Evolutionary conservation across 257 asterid genomes (phyloP), one percentile per base, ranked within the genome.

Genomic region (Capsicum chinense): DNA sequence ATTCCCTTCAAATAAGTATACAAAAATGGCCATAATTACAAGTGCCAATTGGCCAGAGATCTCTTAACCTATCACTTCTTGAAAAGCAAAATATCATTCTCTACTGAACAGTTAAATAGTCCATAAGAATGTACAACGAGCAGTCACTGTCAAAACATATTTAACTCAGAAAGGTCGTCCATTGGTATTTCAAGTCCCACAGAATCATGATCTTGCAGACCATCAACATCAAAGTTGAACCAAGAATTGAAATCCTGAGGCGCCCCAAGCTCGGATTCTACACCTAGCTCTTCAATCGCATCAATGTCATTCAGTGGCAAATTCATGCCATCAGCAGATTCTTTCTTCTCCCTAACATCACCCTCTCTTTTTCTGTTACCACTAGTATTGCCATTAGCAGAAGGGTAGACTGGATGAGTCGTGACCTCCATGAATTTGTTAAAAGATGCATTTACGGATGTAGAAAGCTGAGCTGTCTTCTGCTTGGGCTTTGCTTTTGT

Each of bases 201-300:
- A 33, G 89, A 79, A 81, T 93, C 97, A 50, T 91, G 90, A 74
- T 93, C 99, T 84, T 87, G 93, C 59, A 90, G 37, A 21, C 92
- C 91, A 69, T 97, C 99, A 62, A 90, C 95, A 1, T 95, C 99
- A 71, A 94, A 96, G 91, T 90, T 92, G 88, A 97, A 93, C 98
- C 98, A 97, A 17, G 98, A 69, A 86, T 87, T 95, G 58, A 97
- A 84, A 89, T 97, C 98, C 88, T 93, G 97, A 3, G 94, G 92
- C 9, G 85, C 97, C 56, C 91, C 98, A 16, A 88, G 87, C 78
- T 92, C 99, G 11, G 90, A 16, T 84, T 90, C 98, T 67, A 91
- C 95, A 10, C 89, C 96, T 83, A 95, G 91, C 62, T 91, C 98
- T 14, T 92, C 99, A 19, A 94, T 91, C 5, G 88, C 83, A 52